Base-by-base conservation (phyloP, 495 filamentous ascomycete genomes). In the Talaromyces liani region DNA sequence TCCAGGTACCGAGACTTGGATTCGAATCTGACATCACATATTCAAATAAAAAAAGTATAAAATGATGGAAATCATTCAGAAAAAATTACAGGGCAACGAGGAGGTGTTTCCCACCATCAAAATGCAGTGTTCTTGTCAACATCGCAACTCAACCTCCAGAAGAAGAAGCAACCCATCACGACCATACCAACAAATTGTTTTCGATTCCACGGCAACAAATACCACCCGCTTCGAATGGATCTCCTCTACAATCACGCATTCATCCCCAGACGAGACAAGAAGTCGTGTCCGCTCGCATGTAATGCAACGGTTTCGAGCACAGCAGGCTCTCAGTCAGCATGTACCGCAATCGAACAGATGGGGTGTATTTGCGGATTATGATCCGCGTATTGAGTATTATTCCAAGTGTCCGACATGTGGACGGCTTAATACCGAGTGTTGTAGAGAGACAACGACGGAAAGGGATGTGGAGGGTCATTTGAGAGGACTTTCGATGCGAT, bases 1-100 rank as follows among this genome's bases (percentile, higher is more conserved):
- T 47, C 41, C 41, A 49, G 45, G 14, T 49, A 49, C 45, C 45
- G 45, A 49, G 45, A n/a, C 45, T 3, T 9, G 8, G 6, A 12
- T 20, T 20, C 18, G 7, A 2, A n/a, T 49, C 45, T 49, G 45
- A 49, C 45, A 49, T 49, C n/a, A 49, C 18, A 22, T 49, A 18
- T 20, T 49, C n/a, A 18, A n/a, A 45, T 10, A 16, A n/a, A 45
- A 45, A 71, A 34, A 24, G 62, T 12, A 54, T 54, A 54, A 54
- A 54, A 24, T 54, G 49, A 54, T 54, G 20, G 22, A 54, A 54
- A 14, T 4, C 6, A 54, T 25, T 24, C 22, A 24, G 22, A 24
- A 24, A 24, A 24, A 24, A 24, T 24, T 24, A 2, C 22, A 24
- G 22, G 22, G 22, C 22, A 24, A 24, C 22, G 22, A 24, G 22